A percentile compares a stretch with the other conserved stretches of the same genome.
Evolutionary conservation across 2,329 filamentous ascomycete species (phyloP).

Genomic region (Pseudogymnoascus sp.): DNA sequence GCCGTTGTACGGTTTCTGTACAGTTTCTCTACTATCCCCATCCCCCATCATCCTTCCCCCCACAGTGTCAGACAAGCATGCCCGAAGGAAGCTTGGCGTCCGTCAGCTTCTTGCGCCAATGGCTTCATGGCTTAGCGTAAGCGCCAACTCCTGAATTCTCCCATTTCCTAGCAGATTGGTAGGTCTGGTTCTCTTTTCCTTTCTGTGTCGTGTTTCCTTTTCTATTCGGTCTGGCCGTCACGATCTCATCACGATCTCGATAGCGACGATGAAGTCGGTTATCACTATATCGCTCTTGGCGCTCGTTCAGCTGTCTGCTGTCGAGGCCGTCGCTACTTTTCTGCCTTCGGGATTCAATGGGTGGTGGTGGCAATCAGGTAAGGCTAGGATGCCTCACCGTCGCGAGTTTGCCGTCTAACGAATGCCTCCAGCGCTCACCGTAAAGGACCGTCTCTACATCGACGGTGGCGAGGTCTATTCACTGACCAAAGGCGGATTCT

Average conservation of each 20-base stretch:
- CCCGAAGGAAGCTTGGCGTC: background rate
- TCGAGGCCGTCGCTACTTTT: background rate
- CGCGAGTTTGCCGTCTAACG: background rate
- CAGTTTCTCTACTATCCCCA: background rate
- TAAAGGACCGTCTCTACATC: conserved; percentile 3
- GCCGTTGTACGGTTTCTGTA: background rate
- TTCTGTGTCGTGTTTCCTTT: background rate
- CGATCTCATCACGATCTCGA: conserved; percentile 1
- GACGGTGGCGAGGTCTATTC: background rate
- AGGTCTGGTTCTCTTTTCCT: background rate
- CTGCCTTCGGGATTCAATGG: background rate
- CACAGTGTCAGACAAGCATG: background rate
- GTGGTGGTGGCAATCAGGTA: conserved; percentile 2
- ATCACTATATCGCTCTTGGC: background rate
- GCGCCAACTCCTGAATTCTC: background rate
- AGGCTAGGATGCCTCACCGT: background rate
- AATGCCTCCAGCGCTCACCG: background rate
- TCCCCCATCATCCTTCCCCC: background rate
- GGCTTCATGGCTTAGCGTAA: background rate
- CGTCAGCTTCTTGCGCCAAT: background rate
- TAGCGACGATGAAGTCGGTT: conserved; percentile 4
- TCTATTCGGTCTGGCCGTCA: background rate
- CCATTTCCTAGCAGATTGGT: background rate
- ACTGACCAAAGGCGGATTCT: background rate
- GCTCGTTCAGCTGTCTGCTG: background rate